These are phyloP conservation scores for Talaromyces sp. DNA, from an alignment of 2,329 filamentous ascomycete species.

Conservation along the genomic window DNA sequence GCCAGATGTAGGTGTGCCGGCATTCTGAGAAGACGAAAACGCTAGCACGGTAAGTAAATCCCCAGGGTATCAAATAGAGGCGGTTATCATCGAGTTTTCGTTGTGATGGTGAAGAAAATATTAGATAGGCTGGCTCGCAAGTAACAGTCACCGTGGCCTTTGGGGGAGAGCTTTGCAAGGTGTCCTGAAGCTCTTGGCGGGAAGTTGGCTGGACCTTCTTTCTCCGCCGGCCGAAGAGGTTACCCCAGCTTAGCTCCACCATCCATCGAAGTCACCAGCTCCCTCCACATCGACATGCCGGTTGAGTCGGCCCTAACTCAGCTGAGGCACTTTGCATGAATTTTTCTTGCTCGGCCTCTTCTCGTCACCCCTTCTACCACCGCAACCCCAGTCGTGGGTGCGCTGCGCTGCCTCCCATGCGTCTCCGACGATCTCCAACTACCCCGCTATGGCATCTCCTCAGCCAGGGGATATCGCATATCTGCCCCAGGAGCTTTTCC, in stretches of 20 bases:
- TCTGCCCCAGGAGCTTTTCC: conserved; percentile 57
- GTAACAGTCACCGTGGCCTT: neutral
- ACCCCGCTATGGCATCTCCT: conserved; percentile 6
- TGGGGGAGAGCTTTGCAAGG: conserved; percentile 20
- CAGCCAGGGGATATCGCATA: conserved; percentile 20
- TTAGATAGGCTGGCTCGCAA: neutral
- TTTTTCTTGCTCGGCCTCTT: neutral
- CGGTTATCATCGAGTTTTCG: neutral
- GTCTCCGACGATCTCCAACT: neutral
- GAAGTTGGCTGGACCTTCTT: conserved; percentile 1
- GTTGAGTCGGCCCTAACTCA: neutral
- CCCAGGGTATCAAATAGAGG: neutral
- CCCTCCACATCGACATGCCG: neutral
- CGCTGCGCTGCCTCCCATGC: neutral
- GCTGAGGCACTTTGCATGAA: neutral
- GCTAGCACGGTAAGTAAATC: conserved; percentile 1
- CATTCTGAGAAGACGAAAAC: conserved; percentile 22
- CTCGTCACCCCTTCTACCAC: neutral
- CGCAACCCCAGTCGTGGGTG: neutral
- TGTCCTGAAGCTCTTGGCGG: conserved; percentile 29
- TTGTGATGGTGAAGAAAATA: neutral
- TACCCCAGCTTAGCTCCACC: neutral
- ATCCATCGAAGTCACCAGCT: neutral
- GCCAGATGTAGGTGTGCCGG: conserved; percentile 39
- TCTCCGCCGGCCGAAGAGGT: neutral